Base-by-base conservation (phyloP, 139 green algal genomes). In the Coelastrella sp. region DNA sequence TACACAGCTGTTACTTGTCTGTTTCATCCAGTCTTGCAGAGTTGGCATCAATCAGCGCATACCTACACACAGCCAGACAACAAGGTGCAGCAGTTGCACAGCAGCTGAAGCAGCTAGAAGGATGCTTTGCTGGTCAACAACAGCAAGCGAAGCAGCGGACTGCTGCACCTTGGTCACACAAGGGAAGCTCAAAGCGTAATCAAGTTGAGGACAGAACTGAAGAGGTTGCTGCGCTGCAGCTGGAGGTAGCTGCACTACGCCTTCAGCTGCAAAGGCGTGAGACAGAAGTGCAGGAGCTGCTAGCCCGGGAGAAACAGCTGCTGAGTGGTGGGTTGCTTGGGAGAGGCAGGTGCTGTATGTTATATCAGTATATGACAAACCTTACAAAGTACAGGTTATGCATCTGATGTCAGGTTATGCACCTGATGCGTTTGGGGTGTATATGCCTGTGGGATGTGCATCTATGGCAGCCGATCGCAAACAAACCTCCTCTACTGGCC, bases 301-400 rank as follows among this genome's bases (percentile, higher is more conserved):
- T 35, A 34, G 34, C 37, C 43, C 37, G 68, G 68, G 68, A 57
- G 68, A 77, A 77, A 34, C 66, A 74, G 66, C 66, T 74, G 66
- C 66, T 74, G 32, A 41, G n/a, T 32, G 66, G 66, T 74, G 66
- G 45, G 66, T n/a, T n/a, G n/a, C n/a, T n/a, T n/a, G n/a, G n/a
- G n/a, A n/a, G n/a, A n/a, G n/a, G n/a, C n/a, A n/a, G n/a, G n/a
- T n/a, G n/a, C n/a, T n/a, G n/a, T n/a, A n/a, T n/a, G n/a, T n/a
- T 17, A 21, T 8, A 25, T 9, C 30, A 6, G 11, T 17, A 25
- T 21, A 72, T 35, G 62, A 4, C n/a, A 19, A 6, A 6, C 19
- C 30, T 48, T n/a, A 25, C 11, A 50, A n/a, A n/a, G n/a, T n/a
- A n/a, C n/a, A n/a, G n/a, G n/a, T n/a, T n/a, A n/a, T n/a, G n/a